Base-by-base conservation (phyloP, 2,329 filamentous ascomycete species). In the Penicillium sp. region DNA sequence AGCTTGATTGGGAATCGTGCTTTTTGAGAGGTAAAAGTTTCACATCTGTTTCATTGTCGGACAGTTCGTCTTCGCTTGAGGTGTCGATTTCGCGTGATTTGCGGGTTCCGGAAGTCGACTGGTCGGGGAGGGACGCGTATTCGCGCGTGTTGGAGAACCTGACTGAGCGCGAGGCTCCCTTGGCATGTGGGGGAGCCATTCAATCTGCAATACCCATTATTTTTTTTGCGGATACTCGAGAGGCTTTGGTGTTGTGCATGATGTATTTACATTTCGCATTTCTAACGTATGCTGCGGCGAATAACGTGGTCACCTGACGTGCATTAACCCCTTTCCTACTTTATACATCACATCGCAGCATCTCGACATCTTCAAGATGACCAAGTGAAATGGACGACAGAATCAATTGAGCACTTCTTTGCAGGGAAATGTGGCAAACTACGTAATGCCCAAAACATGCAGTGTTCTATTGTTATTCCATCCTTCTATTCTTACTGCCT, bases 11-110 rank as follows among this genome's bases (percentile, higher is more conserved):
- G 24, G 40, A n/a, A 31, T 44, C 29, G 8, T 14, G 16, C 14
- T 24, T 16, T 27, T 46, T 45, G 22, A 62, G 22, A 2, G 59
- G 59, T 11, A 61, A 40, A 3, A 64, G 55, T 32, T 57, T 60
- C 24, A 63, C 24, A 31, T 62, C 44, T 21, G 49, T 50, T n/a
- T 57, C 53, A 42, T 57, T 49, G 8, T 58, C 57, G 3, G 34
- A 32, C 16, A 34, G 50, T 18, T 56, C 58, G 44, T 60, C 55
- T 43, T 48, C 48, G 42, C 50, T 60, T 27, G 18, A 18, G 18
- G 50, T 50, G 7, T 53, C 45, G 14, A 8, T 46, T 22, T 50
- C 21, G 8, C 29, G 11, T 16, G 18, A 24, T 2, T 8, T 22
- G 39, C 16, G 31, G 18, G 21, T 53, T 10, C 40, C 49, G 7